Conservation (phyloP, 179 eudicot species). For the Monotropa hypopitys region DNA sequence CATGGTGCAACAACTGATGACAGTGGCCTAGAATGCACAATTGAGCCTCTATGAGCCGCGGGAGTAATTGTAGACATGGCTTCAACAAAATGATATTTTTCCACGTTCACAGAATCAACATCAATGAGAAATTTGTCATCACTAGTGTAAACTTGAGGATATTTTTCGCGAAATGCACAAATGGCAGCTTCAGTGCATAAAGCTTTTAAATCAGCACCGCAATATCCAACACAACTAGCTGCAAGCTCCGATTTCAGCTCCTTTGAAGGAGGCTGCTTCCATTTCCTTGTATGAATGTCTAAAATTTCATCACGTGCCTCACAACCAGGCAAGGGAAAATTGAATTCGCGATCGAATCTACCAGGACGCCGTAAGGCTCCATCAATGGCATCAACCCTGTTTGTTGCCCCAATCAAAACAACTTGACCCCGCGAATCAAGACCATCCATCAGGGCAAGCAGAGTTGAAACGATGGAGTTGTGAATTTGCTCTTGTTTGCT, state of each 20-base stretch:
- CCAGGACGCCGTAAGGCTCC: constrained; percentile 99
- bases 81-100: constrained; percentile 75
- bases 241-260: constrained; percentile 84
- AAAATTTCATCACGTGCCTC: constrained; percentile 96
- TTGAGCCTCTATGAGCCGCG: constrained; percentile 98
- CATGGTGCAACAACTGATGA: constrained; percentile 87
- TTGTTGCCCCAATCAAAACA: constrained; percentile 96
- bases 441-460: constrained; percentile 98
- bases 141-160: constrained; percentile 98
- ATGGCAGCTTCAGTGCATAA: constrained; percentile 99
- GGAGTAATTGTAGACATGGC: constrained; percentile 98
- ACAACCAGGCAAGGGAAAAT: constrained; percentile 88
- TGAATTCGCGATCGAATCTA: constrained; percentile 95
- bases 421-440: constrained; percentile 99
- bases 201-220: constrained; percentile 99
- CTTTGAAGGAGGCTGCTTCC: constrained; percentile 84
- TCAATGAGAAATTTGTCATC: constrained; percentile 95
- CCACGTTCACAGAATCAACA: constrained; percentile 83
- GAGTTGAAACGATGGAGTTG: constrained; percentile 94
- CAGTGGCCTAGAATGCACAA: constrained; percentile 92
- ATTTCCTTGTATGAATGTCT: constrained; percentile 92
- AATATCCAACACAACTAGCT: constrained; percentile 96
- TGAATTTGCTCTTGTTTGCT: constrained; percentile 99
- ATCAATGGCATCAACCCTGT: constrained; percentile 95
- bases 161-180: constrained; percentile 94